Percentiles rank a stretch among this genome's conserved stretches.
phyloP scores from a whole-genome alignment of 768 basidiomycete genomes.

The Lentinula raphanica region DNA sequence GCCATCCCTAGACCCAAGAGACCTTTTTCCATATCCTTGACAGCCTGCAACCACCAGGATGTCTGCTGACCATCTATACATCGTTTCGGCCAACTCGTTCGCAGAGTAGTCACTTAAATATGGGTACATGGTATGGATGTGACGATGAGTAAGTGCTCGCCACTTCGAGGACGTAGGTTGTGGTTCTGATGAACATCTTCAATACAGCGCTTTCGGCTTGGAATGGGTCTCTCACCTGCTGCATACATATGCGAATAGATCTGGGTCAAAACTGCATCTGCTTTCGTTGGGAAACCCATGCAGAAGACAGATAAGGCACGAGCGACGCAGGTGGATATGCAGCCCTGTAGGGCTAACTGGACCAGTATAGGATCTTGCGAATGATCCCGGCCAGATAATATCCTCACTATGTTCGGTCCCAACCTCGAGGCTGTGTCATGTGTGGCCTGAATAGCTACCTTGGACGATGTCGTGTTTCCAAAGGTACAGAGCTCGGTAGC shows the following conservation, averaged over 20 bases:
- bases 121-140: constrained; percentile 65
- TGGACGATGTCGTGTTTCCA: constrained; percentile 30
- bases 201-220: neutral
- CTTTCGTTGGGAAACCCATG: constrained; percentile 66
- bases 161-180: constrained; percentile 76
- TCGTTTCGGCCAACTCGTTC: constrained; percentile 70
- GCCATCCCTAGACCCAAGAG: constrained; percentile 29
- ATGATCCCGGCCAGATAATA: constrained; percentile 61
- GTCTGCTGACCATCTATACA: constrained; percentile 67
- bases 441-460: constrained; percentile 45
- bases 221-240: constrained; percentile 33
- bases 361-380: constrained; percentile 73
- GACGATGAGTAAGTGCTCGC: constrained; percentile 66
- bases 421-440: constrained; percentile 59
- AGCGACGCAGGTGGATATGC: constrained; percentile 59
- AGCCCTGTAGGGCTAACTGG: constrained; percentile 71
- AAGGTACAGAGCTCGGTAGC: constrained; percentile 66
- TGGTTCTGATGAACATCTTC: constrained; percentile 42
- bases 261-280: constrained; percentile 59
- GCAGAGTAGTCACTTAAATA: constrained; percentile 59
- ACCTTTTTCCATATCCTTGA: constrained; percentile 31
- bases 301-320: constrained; percentile 68
- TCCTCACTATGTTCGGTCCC: constrained; percentile 55
- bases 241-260: constrained; percentile 56
- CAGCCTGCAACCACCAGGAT: constrained; percentile 63